Evolutionary conservation across 495 filamentous ascomycete genomes (phyloP).

Genomic region (Penicillium diatomitis): DNA sequence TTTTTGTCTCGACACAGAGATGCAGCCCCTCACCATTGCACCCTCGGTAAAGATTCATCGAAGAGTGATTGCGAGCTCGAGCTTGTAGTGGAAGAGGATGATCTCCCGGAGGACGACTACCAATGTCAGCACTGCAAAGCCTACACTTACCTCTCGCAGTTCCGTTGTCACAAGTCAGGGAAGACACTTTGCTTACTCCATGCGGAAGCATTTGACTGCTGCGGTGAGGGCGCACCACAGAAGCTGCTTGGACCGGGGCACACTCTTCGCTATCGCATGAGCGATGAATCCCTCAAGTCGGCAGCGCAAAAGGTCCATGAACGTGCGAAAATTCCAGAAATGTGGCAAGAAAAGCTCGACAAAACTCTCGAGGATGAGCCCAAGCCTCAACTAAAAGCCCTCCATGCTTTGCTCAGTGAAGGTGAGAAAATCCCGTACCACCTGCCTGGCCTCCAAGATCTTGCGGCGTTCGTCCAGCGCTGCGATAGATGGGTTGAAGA

Average conservation of each 20-base stretch:
- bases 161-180: constrained; percentile 66
- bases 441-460: constrained; percentile 69
- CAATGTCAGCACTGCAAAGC: constrained; percentile 88
- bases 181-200: constrained; percentile 75
- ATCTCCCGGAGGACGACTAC: constrained; percentile 81
- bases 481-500: constrained; percentile 99
- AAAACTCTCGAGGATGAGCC: constrained; percentile 72
- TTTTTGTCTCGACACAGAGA: constrained; percentile 60
- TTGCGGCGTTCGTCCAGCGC: constrained; percentile 83
- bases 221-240: constrained; percentile 51
- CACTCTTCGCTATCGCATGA: constrained; percentile 63
- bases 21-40: constrained; percentile 38
- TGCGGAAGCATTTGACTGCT: constrained; percentile 70
- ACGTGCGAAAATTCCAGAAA: constrained; percentile 74
- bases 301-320: constrained; percentile 72
- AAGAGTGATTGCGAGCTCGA: constrained; percentile 32
- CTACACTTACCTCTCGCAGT: constrained; percentile 84
- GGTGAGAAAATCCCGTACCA: constrained; percentile 96
- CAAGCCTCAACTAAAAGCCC: constrained; percentile 74
- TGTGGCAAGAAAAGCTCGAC: constrained; percentile 86
- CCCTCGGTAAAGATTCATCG: constrained; percentile 24
- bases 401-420: constrained; percentile 79
- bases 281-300: constrained; percentile 56
- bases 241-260: constrained; percentile 55
- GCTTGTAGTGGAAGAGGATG: constrained; percentile 52